A percentile compares a stretch with the other conserved stretches of the same genome.
These are phyloP conservation scores for Lophiotrema nucula DNA, from an alignment of 495 filamentous ascomycete genomes.

Conservation along the genomic window DNA sequence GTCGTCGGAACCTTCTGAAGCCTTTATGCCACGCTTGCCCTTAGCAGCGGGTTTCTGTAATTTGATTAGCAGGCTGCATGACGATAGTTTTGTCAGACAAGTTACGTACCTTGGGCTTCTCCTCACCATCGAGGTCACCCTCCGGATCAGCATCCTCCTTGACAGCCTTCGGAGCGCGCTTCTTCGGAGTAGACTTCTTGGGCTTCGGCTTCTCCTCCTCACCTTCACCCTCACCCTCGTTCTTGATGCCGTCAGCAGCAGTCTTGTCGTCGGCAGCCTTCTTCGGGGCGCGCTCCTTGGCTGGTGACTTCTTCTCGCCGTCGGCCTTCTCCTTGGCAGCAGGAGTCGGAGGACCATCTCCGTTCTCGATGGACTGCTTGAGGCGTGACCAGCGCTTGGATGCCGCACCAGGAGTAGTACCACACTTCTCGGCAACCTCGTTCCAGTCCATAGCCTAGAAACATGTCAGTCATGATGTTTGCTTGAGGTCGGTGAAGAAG, in stretches of 20 bases:
- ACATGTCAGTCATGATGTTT: not conserved
- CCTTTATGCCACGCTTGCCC: no score
- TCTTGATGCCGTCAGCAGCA: not conserved
- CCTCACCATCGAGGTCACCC: not conserved
- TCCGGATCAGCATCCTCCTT: not conserved
- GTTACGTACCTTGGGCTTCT: no score
- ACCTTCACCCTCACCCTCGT: not conserved
- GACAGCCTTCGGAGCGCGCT: not conserved
- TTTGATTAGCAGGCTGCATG: no score
- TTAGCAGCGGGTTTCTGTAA: not conserved
- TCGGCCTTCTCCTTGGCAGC: not conserved
- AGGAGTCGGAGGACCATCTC: not conserved
- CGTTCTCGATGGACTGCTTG: constrained; percentile 26
- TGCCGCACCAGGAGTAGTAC: constrained; percentile 26
- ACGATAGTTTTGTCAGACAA: no score
- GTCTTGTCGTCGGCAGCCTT: not conserved
- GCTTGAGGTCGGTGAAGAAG: not conserved
- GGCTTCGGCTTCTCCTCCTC: constrained; percentile 1
- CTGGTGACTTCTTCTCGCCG: not conserved
- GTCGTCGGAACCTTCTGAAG: not conserved
- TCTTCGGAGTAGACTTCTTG: not conserved
- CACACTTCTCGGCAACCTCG: constrained; percentile 20
- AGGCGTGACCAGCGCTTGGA: constrained; percentile 28
- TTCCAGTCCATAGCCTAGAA: constrained; percentile 27
- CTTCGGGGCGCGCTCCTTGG: not conserved